Percentiles rank a stretch among this genome's conserved stretches.
Evolutionary conservation across 2,329 filamentous ascomycete species (phyloP).

Genomic region (Colletotrichum musicola): DNA sequence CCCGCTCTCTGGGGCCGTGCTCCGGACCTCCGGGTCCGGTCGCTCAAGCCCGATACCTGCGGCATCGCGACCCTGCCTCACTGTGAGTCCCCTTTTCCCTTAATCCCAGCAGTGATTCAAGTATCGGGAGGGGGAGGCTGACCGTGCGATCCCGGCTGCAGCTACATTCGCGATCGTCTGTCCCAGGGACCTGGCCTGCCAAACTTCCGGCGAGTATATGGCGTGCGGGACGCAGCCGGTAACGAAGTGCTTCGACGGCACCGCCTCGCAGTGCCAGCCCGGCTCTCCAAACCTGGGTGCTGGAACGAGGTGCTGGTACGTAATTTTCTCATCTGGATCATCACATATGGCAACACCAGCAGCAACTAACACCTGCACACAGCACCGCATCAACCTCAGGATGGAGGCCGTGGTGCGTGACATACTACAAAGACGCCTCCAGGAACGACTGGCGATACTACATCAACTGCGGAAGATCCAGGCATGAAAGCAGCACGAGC

Average conservation of each 20-base stretch:
- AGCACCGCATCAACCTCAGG: not conserved
- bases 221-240: not conserved
- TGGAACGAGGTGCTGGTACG: not conserved
- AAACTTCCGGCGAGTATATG: not conserved
- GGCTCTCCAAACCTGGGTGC: not conserved
- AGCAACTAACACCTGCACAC: not conserved
- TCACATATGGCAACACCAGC: no score
- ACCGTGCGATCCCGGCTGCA: not conserved
- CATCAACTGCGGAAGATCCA: not conserved
- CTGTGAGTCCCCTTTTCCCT: not conserved
- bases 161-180: not conserved
- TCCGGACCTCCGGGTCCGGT: not conserved
- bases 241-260: not conserved
- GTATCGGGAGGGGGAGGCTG: not conserved
- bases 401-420: not conserved
- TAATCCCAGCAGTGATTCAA: not conserved
- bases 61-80: not conserved
- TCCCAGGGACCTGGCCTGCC: not conserved
- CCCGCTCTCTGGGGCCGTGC: not conserved
- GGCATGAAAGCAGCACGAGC: not conserved
- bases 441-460: not conserved
- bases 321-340: not conserved
- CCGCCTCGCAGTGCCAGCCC: not conserved
- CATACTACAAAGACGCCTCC: not conserved
- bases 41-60: not conserved